These are phyloP conservation scores for Mycena galopus DNA, from an alignment of 768 basidiomycete genomes.

Conservation along the genomic window DNA sequence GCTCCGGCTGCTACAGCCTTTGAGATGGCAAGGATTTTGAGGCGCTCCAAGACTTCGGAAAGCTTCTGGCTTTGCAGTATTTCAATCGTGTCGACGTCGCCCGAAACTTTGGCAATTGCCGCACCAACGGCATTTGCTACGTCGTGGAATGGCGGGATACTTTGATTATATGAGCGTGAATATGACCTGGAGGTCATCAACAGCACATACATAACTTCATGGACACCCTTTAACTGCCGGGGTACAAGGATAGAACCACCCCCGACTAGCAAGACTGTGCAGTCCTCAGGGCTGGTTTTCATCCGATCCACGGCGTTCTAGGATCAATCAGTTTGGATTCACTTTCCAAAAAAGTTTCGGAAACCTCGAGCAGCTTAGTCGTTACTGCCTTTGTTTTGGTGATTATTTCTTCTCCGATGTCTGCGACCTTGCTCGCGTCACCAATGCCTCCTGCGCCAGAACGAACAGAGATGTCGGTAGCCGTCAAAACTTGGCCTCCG, in stretches of 20 bases:
- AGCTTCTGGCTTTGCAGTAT: slow-evolving; percentile 51
- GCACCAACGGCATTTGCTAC: slow-evolving; percentile 77
- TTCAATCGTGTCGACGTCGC: slow-evolving; percentile 60
- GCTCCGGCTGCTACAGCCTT: slow-evolving; percentile 62
- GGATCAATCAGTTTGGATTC: not conserved
- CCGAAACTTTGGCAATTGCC: slow-evolving; percentile 59
- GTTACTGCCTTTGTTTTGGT: slow-evolving; percentile 34
- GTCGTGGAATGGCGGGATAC: slow-evolving; percentile 51
- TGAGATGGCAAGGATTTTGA: slow-evolving; percentile 56
- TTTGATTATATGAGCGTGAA: slow-evolving; percentile 15
- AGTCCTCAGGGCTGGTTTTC: slow-evolving; percentile 73
- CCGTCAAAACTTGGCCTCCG: slow-evolving; percentile 68
- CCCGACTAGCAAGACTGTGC: slow-evolving; percentile 73
- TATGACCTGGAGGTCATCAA: not conserved
- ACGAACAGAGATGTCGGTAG: slow-evolving; percentile 70
- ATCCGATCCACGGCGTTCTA: slow-evolving; percentile 69
- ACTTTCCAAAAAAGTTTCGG: not conserved
- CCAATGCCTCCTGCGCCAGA: slow-evolving; percentile 38
- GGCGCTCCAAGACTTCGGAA: slow-evolving; percentile 47
- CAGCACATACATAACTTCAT: slow-evolving; percentile 46
- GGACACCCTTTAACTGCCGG: slow-evolving; percentile 62
- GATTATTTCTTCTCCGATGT: slow-evolving; percentile 34
- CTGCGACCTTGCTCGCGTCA: slow-evolving; percentile 27
- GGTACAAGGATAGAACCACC: slow-evolving; percentile 75
- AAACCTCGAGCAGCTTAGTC: slow-evolving; percentile 45